A percentile compares a stretch with the other conserved stretches of the same genome.
These are phyloP conservation scores for Calvatia gigantea DNA, from an alignment of 768 basidiomycete genomes.

Conservation along the genomic window DNA sequence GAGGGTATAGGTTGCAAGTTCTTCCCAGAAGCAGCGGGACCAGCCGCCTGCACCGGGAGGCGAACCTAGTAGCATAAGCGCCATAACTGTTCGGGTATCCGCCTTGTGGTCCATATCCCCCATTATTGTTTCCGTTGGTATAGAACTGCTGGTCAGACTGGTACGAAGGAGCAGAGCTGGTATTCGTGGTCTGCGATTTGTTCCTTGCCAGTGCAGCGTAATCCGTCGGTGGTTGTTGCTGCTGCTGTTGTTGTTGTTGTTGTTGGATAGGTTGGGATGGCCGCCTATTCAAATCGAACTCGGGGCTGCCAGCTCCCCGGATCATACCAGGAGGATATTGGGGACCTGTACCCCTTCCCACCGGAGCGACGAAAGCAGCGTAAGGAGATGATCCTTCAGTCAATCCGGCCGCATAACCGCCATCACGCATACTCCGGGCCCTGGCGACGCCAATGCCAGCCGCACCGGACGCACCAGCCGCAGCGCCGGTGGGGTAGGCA, in stretches of 20 bases:
- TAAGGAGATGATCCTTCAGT: slow-evolving; percentile 37
- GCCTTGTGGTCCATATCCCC: neutral
- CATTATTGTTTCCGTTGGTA: neutral
- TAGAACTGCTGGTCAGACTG: neutral
- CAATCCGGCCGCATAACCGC: slow-evolving; percentile 27
- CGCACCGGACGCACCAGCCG: slow-evolving; percentile 18
- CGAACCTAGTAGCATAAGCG: neutral
- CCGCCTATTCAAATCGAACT: slow-evolving; percentile 4
- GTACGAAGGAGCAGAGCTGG: neutral
- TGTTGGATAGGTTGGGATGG: slow-evolving; percentile 6
- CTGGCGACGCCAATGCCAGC: slow-evolving; percentile 42
- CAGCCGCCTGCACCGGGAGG: neutral
- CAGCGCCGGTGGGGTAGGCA: neutral
- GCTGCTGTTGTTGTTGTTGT: no score
- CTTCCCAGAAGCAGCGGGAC: neutral
- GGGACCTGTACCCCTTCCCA: slow-evolving; percentile 10
- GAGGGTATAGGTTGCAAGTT: neutral
- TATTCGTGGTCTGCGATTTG: neutral
- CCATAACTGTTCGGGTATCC: slow-evolving; percentile 4
- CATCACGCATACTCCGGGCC: slow-evolving; percentile 32
- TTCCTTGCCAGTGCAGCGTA: slow-evolving; percentile 9
- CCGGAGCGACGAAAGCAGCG: slow-evolving; percentile 33
- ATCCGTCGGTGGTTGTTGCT: neutral
- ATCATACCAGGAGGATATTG: slow-evolving; percentile 11
- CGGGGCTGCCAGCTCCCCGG: slow-evolving; percentile 1